Percentiles rank a stretch among this genome's conserved stretches.
Evolutionary conservation across 345 rosid genomes (phyloP).

Genomic region (Hibiscus trionum): DNA sequence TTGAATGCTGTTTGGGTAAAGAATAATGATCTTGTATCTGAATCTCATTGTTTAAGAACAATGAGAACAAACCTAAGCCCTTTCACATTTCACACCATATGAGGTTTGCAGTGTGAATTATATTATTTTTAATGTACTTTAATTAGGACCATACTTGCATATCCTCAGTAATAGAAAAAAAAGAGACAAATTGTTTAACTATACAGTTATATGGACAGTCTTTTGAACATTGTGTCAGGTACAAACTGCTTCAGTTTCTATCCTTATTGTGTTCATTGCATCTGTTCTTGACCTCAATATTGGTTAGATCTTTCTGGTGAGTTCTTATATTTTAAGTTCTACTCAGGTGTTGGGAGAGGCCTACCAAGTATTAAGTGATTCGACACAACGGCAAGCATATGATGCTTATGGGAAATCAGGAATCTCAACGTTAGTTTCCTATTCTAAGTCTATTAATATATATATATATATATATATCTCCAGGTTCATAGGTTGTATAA

Average conservation of each 20-base stretch:
- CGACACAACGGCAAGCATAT: constrained; percentile 85
- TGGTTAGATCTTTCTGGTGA: neutral
- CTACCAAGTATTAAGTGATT: constrained; percentile 91
- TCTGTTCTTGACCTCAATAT: neutral
- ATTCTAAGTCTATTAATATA: constrained; percentile 13
- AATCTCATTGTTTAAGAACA: neutral
- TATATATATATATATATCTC: neutral
- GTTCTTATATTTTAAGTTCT: neutral
- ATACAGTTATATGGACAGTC: neutral
- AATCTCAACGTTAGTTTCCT: constrained; percentile 77
- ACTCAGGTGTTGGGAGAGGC: constrained; percentile 89
- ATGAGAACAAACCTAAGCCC: neutral
- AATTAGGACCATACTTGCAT: neutral
- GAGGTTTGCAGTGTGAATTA: neutral
- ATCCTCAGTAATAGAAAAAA: neutral
- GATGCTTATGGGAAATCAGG: constrained; percentile 92
- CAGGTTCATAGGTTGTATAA: constrained; percentile 8
- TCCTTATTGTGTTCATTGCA: neutral
- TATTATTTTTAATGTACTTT: neutral
- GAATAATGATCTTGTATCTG: neutral
- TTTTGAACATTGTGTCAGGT: neutral
- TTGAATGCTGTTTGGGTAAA: neutral
- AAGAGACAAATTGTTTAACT: neutral
- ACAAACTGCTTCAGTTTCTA: neutral
- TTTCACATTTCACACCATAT: neutral